Base-by-base conservation (phyloP, 495 filamentous ascomycete genomes). In the Aspergillus ostianus region DNA sequence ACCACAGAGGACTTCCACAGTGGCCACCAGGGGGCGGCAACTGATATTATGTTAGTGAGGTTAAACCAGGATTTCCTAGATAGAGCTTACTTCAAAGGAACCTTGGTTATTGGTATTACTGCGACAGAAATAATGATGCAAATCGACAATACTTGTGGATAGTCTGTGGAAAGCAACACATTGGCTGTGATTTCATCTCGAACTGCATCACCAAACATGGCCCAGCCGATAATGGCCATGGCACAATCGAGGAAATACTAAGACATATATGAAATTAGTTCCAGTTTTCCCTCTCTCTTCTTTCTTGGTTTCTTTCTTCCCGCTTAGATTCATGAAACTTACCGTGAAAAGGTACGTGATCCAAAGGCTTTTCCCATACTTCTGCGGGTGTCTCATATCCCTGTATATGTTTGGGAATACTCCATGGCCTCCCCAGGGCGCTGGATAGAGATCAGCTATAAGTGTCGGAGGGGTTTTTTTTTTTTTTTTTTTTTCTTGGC, bases 361-460 rank as follows among this genome's bases (percentile, higher is more conserved):
- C 67, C 87, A 85, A 19, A 97, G 80, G 52, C 87, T 88, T 70
- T 83, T 84, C 20, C 78, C 80, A 70, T 94, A 98, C 67, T 91
- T 94, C 49, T 89, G 81, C 0, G 94, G 92, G 70, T 98, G 94
- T 61, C 94, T 82, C 94, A 98, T 98, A 74, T 98, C 94, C 53
- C 92, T 84, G 71, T 97, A 98, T 67, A 98, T 97, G 66, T 96
- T 96, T 2, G 94, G 94, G 68, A 98, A 97, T 27, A 98, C 94
- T 55, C 85, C 83, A 69, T 98, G 94, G 8, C 94, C 94, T 63
- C 94, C 94, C 92, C 92, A 98, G 1, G 93, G 92, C 23, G 92
- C 81, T 84, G 56, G 12, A 52, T 29, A 32, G 41, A 29, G 2
- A n/a, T 63, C 23, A 69, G 64, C 44, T 32, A 29, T 23, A 27